Evolutionary conservation across 768 basidiomycete genomes (phyloP), one percentile per base, ranked within the genome.

Genomic region (Tylopilus cervinicoccineus): DNA sequence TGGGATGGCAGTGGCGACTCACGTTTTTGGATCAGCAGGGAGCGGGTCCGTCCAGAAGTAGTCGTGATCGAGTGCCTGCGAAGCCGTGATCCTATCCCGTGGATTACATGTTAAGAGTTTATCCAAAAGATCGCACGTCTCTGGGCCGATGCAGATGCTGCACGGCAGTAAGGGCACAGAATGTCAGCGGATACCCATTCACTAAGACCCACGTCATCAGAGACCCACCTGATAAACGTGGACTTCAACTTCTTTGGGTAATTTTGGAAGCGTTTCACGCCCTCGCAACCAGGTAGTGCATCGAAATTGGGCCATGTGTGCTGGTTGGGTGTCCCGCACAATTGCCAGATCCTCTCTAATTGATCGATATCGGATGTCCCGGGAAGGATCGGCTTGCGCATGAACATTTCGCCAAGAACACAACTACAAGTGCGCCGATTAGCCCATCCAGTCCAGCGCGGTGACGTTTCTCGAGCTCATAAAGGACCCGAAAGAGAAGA

Each of bases 371-470:
- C 96, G 10, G 88, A 85, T 17, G 78, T 79, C 14, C 95, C 95
- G 6, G 84, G 83, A 45, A 98, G 76, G 48, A 99, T 93, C 0
- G 95, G 94, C 46, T 79, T 76, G 37, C 86, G 80, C 48, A 78
- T 76, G 66, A 91, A 95, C 92, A 98, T 97, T 69, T 99, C 96
- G 26, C 88, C 95, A n/a, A 98, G 73, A 24, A 97, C 90, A 66
- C 95, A 96, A 7, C 92, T 94, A 52, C 6, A 34, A 10, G 37
- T 11, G 22, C 13, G 24, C 17, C 45, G 19, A 56, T 54, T 26
- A 50, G 42, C 22, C 23, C 37, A 28, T 10, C n/a, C 37, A 26
- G 22, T 28, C 29, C 42, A 9, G 13, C 10, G 9, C n/a, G 32
- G 32, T 24, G 34, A 39, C 8, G 16, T 23, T 38, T 27, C 24